These are phyloP conservation scores for Liriodendron chinense DNA, from an alignment of 164 flowering plant species.

Conservation along the genomic window DNA sequence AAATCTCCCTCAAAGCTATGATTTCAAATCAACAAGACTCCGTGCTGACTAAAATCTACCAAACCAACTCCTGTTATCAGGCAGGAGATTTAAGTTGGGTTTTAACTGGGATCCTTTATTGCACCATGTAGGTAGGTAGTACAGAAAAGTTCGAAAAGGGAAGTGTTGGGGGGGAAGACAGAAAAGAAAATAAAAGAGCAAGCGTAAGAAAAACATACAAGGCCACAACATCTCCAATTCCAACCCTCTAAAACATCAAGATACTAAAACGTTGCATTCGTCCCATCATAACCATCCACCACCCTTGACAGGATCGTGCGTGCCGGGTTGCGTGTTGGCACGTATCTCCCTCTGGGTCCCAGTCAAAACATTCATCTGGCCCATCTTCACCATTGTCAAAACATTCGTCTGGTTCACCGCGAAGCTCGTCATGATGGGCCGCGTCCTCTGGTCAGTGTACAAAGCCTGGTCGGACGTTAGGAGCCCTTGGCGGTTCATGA, in stretches of 20 bases:
- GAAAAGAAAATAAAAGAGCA: background rate
- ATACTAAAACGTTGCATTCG: background rate
- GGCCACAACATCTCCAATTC: background rate
- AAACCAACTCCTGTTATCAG: too few relatives aligned
- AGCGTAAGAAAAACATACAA: background rate
- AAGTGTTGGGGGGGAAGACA: too few relatives aligned
- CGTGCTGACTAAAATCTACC: too few relatives aligned
- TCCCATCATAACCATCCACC: slow-evolving; percentile 13
- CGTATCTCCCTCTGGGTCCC: slow-evolving; percentile 60
- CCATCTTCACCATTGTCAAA: slow-evolving; percentile 57
- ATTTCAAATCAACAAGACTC: too few relatives aligned
- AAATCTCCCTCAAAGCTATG: too few relatives aligned
- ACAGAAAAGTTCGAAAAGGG: too few relatives aligned
- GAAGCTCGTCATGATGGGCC: slow-evolving; percentile 43
- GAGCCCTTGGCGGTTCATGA: slow-evolving; percentile 60
- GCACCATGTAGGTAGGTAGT: too few relatives aligned
- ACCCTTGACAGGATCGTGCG: slow-evolving; percentile 13
- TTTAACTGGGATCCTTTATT: too few relatives aligned
- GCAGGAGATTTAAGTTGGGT: too few relatives aligned
- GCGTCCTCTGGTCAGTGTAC: slow-evolving; percentile 42
- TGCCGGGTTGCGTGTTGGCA: slow-evolving; percentile 37
- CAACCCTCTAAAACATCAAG: background rate
- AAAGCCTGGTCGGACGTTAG: slow-evolving; percentile 68
- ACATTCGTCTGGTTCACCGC: slow-evolving; percentile 42
- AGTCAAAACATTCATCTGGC: slow-evolving; percentile 56